Base-by-base conservation (phyloP, 1,139 yeast species). In the Eremothecium sinecaudum region DNA sequence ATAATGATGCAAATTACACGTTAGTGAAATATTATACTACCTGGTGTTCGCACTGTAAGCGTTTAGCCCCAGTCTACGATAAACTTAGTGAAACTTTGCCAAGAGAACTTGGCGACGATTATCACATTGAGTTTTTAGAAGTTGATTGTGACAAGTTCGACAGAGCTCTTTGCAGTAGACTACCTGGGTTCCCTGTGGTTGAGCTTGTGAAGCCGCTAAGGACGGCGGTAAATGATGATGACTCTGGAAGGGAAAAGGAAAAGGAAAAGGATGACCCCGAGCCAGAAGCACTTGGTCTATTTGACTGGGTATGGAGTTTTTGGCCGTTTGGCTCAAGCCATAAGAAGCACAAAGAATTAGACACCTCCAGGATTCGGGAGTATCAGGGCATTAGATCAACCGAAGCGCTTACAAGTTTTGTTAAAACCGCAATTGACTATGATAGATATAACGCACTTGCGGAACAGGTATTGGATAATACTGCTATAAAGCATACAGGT, bases 21-120 rank as follows among this genome's bases (percentile, higher is more conserved):
- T 46, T 57, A 27, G 53, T 71, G 36, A 66, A 71, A 52, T 71
- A 72, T 57, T 70, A 73, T 69, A 47, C 75, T 61, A 54, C 45
- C 5, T 73, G 78, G 79, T 73, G 79, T 61, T 82, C 83, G 14
- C 83, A 80, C 63, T 81, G 92, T 62, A 74, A 77, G 61, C 68
- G 62, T 46, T 64, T 80, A 53, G 74, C 74, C 24, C 84, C 90
- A 33, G 70, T 63, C 29, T 73, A 44, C 34, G 45, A 46, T n/a
- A 43, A 47, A 12, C 32, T 57, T 31, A 41, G 48, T 31, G 37
- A 38, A 2, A 29, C 29, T 2, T n/a, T n/a, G 4, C 4, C 12
- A 16, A 42, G 35, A 27, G 38, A 28, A 2, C 32, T 36, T 13
- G 30, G 31, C 11, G 23, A 25, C 3, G 34, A 19, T n/a, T 37